phyloP scores from a whole-genome alignment of 2,329 filamentous ascomycete genomes.

The Colletotrichum sp. region DNA sequence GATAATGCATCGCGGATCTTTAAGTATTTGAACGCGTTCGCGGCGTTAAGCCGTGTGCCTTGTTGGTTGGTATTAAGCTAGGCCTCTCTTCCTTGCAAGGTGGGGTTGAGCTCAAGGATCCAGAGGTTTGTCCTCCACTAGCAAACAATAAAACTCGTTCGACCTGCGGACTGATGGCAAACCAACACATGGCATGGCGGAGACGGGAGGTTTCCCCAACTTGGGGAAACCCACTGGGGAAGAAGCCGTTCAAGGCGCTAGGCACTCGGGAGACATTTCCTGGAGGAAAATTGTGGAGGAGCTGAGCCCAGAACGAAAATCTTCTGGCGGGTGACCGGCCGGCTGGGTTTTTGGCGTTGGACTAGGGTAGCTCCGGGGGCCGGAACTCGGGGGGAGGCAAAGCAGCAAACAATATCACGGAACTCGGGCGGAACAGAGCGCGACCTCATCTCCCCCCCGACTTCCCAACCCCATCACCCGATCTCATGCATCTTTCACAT shows the following conservation, averaged over 20 bases:
- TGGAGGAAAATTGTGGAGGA: background rate
- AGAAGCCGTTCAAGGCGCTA: background rate
- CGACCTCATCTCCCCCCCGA: background rate
- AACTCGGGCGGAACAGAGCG: constrained; percentile 2
- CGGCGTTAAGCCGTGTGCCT: background rate
- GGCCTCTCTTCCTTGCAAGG: background rate
- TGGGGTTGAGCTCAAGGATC: background rate
- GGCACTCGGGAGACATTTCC: background rate
- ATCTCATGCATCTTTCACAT: background rate
- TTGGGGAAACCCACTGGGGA: constrained; percentile 1
- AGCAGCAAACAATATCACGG: background rate
- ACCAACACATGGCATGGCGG: background rate
- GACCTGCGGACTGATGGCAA: background rate
- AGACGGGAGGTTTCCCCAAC: background rate
- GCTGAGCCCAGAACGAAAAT: constrained; percentile 3
- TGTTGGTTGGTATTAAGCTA: constrained; percentile 2
- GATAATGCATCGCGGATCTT: background rate
- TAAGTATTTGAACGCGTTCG: background rate
- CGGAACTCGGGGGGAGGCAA: constrained; percentile 11
- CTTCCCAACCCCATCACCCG: background rate
- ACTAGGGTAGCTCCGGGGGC: background rate
- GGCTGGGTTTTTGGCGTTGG: background rate
- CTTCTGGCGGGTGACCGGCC: background rate
- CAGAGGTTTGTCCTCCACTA: background rate
- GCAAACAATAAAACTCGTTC: background rate